Conservation (phyloP, 495 filamentous ascomycete genomes). For the Xylaria bambusicola region DNA sequence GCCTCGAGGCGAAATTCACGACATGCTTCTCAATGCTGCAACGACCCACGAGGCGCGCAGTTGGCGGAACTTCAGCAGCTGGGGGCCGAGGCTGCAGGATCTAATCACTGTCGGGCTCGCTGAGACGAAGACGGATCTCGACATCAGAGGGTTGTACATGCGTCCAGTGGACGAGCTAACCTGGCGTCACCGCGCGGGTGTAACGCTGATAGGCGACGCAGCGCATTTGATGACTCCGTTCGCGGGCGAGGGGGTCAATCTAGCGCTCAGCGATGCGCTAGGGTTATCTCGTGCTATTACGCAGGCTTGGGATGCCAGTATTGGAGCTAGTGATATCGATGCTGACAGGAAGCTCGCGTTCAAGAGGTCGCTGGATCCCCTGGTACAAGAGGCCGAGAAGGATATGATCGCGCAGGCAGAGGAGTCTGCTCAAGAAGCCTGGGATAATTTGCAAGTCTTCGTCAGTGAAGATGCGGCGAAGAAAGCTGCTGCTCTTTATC, state of each 20-base stretch:
- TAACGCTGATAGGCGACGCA: neutral
- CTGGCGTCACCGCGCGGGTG: neutral
- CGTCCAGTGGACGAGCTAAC: neutral
- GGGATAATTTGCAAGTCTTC: neutral
- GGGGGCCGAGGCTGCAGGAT: neutral
- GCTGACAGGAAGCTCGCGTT: neutral
- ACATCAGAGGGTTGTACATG: neutral
- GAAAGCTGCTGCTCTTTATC: neutral
- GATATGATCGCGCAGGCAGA: neutral
- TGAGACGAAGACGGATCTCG: neutral
- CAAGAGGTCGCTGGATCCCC: neutral
- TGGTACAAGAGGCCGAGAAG: neutral
- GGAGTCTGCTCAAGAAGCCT: neutral
- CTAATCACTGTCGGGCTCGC: neutral
- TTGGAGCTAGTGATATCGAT: neutral
- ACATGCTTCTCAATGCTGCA: too few relatives aligned
- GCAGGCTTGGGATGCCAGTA: neutral
- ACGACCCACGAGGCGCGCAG: too few relatives aligned
- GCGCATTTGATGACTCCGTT: neutral
- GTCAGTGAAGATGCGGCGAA: neutral
- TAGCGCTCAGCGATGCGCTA: neutral
- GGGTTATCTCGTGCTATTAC: neutral
- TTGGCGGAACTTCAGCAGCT: neutral
- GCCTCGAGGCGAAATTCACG: too few relatives aligned
- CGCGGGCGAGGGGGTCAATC: neutral